Evolutionary conservation across 2,329 filamentous ascomycete genomes (phyloP).

Genomic region (Myriangium duriaei): DNA sequence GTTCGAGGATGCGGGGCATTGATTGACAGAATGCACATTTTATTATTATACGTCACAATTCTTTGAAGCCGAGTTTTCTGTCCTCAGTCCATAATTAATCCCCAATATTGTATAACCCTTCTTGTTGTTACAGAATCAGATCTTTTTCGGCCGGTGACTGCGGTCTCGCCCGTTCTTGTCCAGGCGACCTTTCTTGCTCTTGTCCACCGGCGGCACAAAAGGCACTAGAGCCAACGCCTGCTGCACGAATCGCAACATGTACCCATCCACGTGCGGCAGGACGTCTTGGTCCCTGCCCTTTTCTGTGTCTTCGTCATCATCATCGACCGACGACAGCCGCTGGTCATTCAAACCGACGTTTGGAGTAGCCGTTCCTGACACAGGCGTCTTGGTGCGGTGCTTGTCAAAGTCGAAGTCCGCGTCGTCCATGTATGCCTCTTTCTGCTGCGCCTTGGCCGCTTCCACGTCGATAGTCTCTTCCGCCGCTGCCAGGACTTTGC

Average conservation of each 20-base stretch:
- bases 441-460: conserved; percentile 76
- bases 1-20: too few relatives aligned
- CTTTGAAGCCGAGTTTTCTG: too few relatives aligned
- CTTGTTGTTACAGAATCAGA: too few relatives aligned
- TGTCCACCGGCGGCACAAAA: conserved; percentile 24
- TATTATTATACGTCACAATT: too few relatives aligned
- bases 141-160: conserved; percentile 22
- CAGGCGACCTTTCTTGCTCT: conserved; percentile 17
- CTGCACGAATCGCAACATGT: conserved; percentile 25
- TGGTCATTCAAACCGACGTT: conserved; percentile 9
- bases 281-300: too few relatives aligned
- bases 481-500: conserved; percentile 69
- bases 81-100: too few relatives aligned
- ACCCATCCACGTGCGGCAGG: conserved; percentile 57
- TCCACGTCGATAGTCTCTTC: conserved; percentile 88
- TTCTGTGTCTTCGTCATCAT: conserved; percentile 29
- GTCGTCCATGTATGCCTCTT: conserved; percentile 73
- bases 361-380: conserved; percentile 8
- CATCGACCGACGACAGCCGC: conserved; percentile 15
- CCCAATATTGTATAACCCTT: too few relatives aligned
- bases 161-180: conserved; percentile 26
- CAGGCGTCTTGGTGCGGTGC: conserved; percentile 36
- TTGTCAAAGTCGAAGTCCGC: conserved; percentile 68
- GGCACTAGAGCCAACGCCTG: conserved; percentile 18
- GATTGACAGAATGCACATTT: too few relatives aligned